Evolutionary conservation across 352 stramenopile genomes (phyloP), one percentile per base, ranked within the genome.

Genomic region (Phytophthora constricta): DNA sequence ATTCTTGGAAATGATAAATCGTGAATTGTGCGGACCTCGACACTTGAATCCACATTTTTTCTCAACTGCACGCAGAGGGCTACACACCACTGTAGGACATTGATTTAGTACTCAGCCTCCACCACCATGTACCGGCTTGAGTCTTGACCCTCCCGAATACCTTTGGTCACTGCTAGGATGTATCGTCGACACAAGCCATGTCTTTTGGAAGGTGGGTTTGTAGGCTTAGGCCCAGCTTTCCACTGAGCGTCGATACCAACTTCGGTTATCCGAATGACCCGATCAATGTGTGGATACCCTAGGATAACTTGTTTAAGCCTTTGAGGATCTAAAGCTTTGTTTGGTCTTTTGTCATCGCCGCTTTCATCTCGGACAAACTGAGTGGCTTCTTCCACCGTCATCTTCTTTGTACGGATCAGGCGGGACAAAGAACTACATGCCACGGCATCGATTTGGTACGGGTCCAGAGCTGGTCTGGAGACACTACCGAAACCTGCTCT

Each of bases 41-140:
- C 16, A 1, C 8, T 0, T 10, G 60, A 39, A 47, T 62, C 48
- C 0, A 41, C 20, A 20, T 23, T 58, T 22, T 73, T 68, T 73
- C 33, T 58, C 53, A 0, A 68, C 58, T 5, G 65, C 58, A 5
- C 65, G 47, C 0, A 73, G 47, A 1, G 58, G 46, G n/a, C 58
- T 73, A 13, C 50, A 63, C 2, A 61, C 19, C 1, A 68, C 58
- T 3, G 34, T 34, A 1, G 52, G 53, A 52, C 46, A 68, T 1
- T 1, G 27, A 5, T 61, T 27, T 2, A 73, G 8, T 19, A 64
- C 60, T 7, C 51, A 22, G 25, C 46, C 1, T 58, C 52, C 2
- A 73, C 52, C 0, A 73, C 31, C 20, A 68, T 59, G 26, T 73
- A 68, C 25, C 68, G 65, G 0, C 47, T 46, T 14, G 34, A 39